Conservation (phyloP, 2,329 filamentous ascomycete species). For the Exophiala lecanii-corni region DNA sequence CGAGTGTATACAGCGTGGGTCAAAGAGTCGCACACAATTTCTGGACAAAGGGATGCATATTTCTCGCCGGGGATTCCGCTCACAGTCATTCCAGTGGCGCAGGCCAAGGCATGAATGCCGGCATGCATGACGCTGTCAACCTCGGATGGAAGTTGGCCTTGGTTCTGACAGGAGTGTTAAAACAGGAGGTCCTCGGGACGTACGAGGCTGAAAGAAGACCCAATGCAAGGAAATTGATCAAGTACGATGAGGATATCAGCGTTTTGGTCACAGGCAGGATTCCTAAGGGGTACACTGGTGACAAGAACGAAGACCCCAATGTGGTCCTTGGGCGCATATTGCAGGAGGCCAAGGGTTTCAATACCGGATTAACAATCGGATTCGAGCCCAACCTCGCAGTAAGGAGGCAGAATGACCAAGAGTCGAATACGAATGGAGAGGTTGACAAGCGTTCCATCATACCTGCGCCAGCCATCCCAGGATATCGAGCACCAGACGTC, state of each 20-base stretch:
- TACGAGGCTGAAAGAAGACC: constrained; percentile 32
- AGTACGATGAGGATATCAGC: constrained; percentile 30
- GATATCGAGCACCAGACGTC: constrained; percentile 26
- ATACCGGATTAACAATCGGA: constrained; percentile 28
- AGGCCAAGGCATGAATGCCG: constrained; percentile 26
- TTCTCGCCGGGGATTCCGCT: constrained; percentile 23
- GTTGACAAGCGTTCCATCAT: constrained; percentile 17
- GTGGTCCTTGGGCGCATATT: constrained; percentile 27
- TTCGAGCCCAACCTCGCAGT: constrained; percentile 26
- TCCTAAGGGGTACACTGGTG: constrained; percentile 33
- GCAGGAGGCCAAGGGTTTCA: constrained; percentile 27
- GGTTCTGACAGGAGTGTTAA: constrained; percentile 23
- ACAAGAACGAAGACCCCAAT: constrained; percentile 27
- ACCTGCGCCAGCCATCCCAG: constrained; percentile 24
- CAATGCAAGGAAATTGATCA: constrained; percentile 30
- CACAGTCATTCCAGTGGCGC: constrained; percentile 26
- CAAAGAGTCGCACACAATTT: constrained; percentile 34
- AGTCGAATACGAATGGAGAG: constrained; percentile 2
- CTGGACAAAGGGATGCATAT: constrained; percentile 21
- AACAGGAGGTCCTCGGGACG: constrained; percentile 27
- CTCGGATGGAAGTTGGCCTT: constrained; percentile 26
- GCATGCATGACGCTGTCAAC: constrained; percentile 26
- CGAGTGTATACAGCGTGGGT: constrained; percentile 41
- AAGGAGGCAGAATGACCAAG: constrained; percentile 9
- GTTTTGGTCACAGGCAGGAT: constrained; percentile 28